Evolutionary conservation across 23 red algal species (phyloP).

Genomic region (Agarophyton chilense): DNA sequence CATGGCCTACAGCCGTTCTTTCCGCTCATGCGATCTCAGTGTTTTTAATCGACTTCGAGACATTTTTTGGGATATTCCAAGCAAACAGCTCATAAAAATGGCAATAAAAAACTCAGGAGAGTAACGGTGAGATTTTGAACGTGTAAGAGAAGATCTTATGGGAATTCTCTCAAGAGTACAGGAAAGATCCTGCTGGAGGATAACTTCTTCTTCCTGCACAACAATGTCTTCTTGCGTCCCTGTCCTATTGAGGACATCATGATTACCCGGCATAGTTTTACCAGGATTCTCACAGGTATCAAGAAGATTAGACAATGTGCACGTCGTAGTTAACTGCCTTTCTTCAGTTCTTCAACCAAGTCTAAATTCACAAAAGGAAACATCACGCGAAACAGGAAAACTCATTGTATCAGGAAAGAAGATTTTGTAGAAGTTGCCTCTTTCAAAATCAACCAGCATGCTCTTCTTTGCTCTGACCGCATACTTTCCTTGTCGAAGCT

Average conservation of each 20-base stretch:
- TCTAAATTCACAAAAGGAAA: background rate
- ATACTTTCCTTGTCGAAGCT: constrained; percentile 12
- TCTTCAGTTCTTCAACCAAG: background rate
- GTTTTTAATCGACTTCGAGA: background rate
- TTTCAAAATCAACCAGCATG: constrained; percentile 33
- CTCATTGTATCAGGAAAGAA: background rate
- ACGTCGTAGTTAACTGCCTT: background rate
- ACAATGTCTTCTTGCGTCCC: background rate
- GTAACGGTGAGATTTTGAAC: background rate
- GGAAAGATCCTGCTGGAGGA: too few relatives aligned
- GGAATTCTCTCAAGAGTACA: background rate
- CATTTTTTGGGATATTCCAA: background rate
- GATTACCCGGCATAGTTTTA: background rate
- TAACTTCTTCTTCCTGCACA: too few relatives aligned
- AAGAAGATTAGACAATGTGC: too few relatives aligned
- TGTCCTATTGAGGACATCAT: background rate
- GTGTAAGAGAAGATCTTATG: background rate
- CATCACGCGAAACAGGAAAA: background rate
- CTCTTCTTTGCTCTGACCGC: background rate
- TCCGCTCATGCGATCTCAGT: background rate
- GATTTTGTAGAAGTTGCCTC: background rate
- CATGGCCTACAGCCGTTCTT: background rate
- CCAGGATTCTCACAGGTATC: background rate
- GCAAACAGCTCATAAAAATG: background rate
- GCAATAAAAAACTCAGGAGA: background rate